These are phyloP conservation scores for Fraxinus anomala DNA, from an alignment of 257 asterid species.

Conservation along the genomic window DNA sequence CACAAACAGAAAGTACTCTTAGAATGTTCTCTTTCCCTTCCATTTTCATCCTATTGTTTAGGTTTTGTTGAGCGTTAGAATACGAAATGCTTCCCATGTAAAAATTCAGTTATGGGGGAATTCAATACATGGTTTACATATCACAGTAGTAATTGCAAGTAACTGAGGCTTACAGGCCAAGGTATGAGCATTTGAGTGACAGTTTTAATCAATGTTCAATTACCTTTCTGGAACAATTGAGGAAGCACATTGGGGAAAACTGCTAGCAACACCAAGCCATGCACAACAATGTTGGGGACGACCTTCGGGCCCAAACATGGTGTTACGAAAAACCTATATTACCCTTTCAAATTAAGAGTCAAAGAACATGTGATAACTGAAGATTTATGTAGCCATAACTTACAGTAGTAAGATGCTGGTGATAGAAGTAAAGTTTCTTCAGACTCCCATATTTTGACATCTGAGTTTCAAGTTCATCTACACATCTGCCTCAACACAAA, in stretches of 20 bases:
- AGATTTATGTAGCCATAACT: conserved; percentile 35
- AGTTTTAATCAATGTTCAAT: conserved; percentile 11
- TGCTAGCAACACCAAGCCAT: conserved; percentile 99
- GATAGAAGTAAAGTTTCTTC: conserved; percentile 95
- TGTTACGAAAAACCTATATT: conserved; percentile 84
- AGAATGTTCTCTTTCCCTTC: no score
- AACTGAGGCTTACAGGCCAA: no score
- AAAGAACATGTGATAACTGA: conserved; percentile 20
- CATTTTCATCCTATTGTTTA: no score
- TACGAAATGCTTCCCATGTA: no score
- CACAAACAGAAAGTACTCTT: no score
- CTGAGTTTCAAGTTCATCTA: conserved; percentile 94
- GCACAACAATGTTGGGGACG: conserved; percentile 99
- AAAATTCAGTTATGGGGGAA: no score
- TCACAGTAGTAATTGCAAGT: no score
- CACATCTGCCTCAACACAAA: conserved; percentile 66
- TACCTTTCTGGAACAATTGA: conserved; percentile 89
- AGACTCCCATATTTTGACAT: conserved; percentile 86
- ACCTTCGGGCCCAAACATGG: conserved; percentile 99
- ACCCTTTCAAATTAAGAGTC: conserved; percentile 30
- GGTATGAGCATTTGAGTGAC: no score
- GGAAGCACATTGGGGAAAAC: conserved; percentile 96
- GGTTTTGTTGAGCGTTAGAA: no score
- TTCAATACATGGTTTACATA: no score
- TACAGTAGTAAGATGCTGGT: conserved; percentile 95